Base-by-base conservation (phyloP, 305 asterid species). In the Plantago coronopus region DNA sequence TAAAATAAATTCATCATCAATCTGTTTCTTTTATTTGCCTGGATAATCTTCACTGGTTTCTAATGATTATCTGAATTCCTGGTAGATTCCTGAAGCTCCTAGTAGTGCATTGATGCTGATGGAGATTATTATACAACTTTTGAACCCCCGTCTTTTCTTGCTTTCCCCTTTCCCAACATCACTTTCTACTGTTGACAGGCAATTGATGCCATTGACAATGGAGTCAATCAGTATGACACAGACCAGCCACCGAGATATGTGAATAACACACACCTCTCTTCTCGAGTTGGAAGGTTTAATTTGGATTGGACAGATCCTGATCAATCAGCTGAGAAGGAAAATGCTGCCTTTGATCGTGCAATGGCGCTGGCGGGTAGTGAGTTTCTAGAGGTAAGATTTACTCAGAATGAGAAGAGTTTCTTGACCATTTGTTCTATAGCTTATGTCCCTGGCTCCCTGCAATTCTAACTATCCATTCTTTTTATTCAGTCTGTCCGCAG, bases 281-380 rank as follows among this genome's bases (percentile, higher is more conserved):
- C 95, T 48, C 82, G 97, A 38, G 91, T 90, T 66, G 96, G 95
- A 57, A 90, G 71, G 76, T 63, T 85, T 18, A 87, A 87, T 72
- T 71, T 85, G 79, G 96, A 90, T 31, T 90, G 97, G 97, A 80
- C 63, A 18, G 95, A 90, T 54, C 86, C 88, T 34, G 95, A 90
- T 27, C 95, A 87, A 65, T 83, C 97, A 25, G 65, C 95, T 44
- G 88, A 83, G 77, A 87, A 81, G 59, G 96, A 90, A 76, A 78
- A 87, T 73, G 88, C 73, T 75, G 93, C 96, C 64, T 89, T 89
- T 68, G 79, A 74, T 65, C 79, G 76, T 59, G 97, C 93, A 61
- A 83, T 90, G 95, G 73, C 82, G 72, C 72, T 87, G 63, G 83
- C 96, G 54, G 97, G 97, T 59, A 68, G 66, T 61, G 96, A 87